Percentiles rank a stretch among this genome's conserved stretches.
phyloP scores from a whole-genome alignment of 805 yeast genomes.

The Teunomyces stri region DNA sequence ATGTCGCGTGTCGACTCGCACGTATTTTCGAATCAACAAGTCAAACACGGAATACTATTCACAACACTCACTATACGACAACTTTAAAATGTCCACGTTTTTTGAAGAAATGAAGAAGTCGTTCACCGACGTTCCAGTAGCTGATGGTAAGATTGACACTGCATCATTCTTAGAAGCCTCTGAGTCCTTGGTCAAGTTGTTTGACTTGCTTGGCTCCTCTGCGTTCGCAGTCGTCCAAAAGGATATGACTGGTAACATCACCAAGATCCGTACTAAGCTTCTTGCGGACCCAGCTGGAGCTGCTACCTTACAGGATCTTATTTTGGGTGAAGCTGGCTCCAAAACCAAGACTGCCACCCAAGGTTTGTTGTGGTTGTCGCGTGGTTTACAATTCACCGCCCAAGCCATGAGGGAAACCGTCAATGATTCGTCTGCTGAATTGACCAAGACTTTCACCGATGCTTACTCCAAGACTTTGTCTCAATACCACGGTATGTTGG shows the following conservation, averaged over 20 bases:
- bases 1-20: neutral
- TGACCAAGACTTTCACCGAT: conserved; percentile 74
- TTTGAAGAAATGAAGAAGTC: conserved; percentile 76
- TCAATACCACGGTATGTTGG: conserved; percentile 76
- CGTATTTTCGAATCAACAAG: neutral
- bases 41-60: neutral
- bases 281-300: conserved; percentile 62
- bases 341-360: conserved; percentile 81
- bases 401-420: conserved; percentile 81
- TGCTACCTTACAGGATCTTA: conserved; percentile 73
- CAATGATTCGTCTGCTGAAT: conserved; percentile 59
- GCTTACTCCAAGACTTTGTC: conserved; percentile 81
- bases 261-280: conserved; percentile 66
- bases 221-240: conserved; percentile 83
- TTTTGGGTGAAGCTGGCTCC: conserved; percentile 66
- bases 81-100: conserved; percentile 58
- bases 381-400: conserved; percentile 90
- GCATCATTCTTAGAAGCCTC: conserved; percentile 78
- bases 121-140: conserved; percentile 70
- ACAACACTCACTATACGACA: conserved; percentile 2
- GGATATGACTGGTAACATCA: conserved; percentile 85
- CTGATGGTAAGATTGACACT: conserved; percentile 65
- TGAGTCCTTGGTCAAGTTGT: conserved; percentile 77
- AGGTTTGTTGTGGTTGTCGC: conserved; percentile 81
- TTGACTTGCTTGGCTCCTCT: conserved; percentile 79